These are phyloP conservation scores for Backusella macrospora DNA, from an alignment of 192 early-diverging fungal species.

Conservation along the genomic window DNA sequence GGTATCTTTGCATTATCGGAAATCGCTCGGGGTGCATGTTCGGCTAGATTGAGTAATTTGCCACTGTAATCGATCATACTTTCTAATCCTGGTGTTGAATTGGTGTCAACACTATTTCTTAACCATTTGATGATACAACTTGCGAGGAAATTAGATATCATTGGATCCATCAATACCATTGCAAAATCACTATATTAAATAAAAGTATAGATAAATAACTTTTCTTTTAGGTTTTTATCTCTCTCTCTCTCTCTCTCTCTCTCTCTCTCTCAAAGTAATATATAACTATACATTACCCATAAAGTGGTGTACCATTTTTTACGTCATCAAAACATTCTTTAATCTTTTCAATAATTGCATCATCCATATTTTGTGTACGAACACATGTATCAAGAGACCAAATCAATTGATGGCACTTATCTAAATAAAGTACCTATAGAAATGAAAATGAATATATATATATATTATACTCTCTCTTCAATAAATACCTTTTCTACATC, in stretches of 20 bases:
- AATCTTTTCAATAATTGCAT: constrained; percentile 54
- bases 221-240: too few species aligned
- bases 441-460: not conserved
- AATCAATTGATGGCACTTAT: constrained; percentile 54
- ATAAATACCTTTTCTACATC: constrained; percentile 47
- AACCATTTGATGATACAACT: constrained; percentile 46
- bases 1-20: constrained; percentile 48
- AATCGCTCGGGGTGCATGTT: constrained; percentile 48
- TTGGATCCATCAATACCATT: constrained; percentile 59
- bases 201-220: not conserved
- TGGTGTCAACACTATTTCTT: constrained; percentile 29
- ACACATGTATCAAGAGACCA: constrained; percentile 62
- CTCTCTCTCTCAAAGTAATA: not conserved
- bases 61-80: constrained; percentile 47
- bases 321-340: constrained; percentile 58
- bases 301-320: constrained; percentile 49
- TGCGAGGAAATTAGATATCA: constrained; percentile 56
- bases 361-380: constrained; percentile 58
- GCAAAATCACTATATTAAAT: constrained; percentile 51
- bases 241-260: not conserved
- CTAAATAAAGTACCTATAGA: constrained; percentile 50
- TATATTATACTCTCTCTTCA: too few species aligned
- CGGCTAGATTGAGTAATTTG: constrained; percentile 56
- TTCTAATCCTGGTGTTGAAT: constrained; percentile 28
- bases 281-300: constrained; percentile 42